Evolutionary conservation across 2,329 filamentous ascomycete genomes (phyloP), one percentile per base, ranked within the genome.

Genomic region (Ophiostoma sp.): DNA sequence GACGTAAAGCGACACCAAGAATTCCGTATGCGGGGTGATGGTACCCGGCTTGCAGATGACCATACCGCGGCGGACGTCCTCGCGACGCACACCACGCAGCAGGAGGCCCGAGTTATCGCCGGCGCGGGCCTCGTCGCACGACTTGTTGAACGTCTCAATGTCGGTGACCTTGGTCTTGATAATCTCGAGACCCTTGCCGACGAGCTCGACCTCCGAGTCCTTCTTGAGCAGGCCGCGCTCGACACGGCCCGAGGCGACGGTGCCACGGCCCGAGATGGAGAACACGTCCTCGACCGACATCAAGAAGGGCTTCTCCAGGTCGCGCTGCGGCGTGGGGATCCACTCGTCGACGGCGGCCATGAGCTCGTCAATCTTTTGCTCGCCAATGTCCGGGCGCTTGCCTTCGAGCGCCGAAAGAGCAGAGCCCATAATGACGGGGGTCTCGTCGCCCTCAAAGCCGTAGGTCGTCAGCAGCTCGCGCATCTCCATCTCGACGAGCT

Each of bases 401-500:
- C 89, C 90, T 82, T 99, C 94, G 70, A 99, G 88, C 71, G 96
- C 95, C 86, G 94, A 97, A 69, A 99, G 92, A 77, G 96, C 96
- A 79, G 96, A 99, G 76, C 96, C 96, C 87, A 99, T 92, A 83
- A 99, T 88, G 83, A 99, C 97, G 76, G 96, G 96, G 70, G 96
- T 99, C 72, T 98, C 93, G 80, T 99, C 97, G 79, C 96, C 96
- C 85, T 99, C 96, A 83, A 99, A 99, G 76, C 94, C 95, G 84
- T 99, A 99, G 79, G 91, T 92, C 80, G 81, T 90, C 75, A 99
- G 92, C 72, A 99, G 91, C 86, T 99, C 96, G 81, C 96, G 94
- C 96, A 99, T 99, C 88, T 99, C 96, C 92, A 99, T 97, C 90
- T 99, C 96, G 82, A 99, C 96, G 74, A 99, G 93, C 87, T 99